Evolutionary conservation across 805 yeast genomes (phyloP).

Genomic region (Candida lessepsii): DNA sequence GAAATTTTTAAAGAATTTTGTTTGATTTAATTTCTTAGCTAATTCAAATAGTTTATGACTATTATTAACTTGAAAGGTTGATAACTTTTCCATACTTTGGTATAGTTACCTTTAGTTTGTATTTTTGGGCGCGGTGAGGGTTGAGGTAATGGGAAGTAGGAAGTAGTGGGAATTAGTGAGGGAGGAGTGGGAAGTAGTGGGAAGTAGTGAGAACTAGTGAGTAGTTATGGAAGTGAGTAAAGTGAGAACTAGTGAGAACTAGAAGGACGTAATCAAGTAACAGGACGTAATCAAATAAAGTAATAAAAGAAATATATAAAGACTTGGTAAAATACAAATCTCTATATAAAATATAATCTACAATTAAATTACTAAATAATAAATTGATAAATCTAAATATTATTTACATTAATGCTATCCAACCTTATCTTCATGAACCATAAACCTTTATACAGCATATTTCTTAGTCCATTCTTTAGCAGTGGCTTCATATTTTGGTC

Average conservation of each 20-base stretch:
- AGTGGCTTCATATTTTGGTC: slow-evolving; percentile 90
- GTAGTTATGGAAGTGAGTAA: no score
- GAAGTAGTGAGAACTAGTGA: no score
- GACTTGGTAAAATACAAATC: no score
- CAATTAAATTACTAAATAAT: neutral
- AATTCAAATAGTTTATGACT: slow-evolving; percentile 30
- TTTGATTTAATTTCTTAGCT: slow-evolving; percentile 32
- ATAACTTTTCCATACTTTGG: slow-evolving; percentile 33
- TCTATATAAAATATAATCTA: no score
- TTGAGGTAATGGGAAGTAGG: no score
- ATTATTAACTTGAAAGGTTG: slow-evolving; percentile 37
- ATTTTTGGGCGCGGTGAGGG: slow-evolving; percentile 3
- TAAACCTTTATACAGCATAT: slow-evolving; percentile 65
- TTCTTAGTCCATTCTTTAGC: slow-evolving; percentile 99
- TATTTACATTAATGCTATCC: slow-evolving; percentile 9
- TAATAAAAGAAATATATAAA: neutral
- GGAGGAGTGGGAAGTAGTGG: no score
- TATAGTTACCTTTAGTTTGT: neutral
- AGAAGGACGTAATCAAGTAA: no score
- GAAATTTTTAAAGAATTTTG: slow-evolving; percentile 34
- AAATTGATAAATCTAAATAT: slow-evolving; percentile 5
- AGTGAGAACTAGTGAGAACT: no score
- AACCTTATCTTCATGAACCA: slow-evolving; percentile 7
- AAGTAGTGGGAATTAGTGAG: no score
- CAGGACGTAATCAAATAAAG: no score